Base-by-base conservation (phyloP, 192 early-diverging fungal species). In the Podochytrium sp. region DNA sequence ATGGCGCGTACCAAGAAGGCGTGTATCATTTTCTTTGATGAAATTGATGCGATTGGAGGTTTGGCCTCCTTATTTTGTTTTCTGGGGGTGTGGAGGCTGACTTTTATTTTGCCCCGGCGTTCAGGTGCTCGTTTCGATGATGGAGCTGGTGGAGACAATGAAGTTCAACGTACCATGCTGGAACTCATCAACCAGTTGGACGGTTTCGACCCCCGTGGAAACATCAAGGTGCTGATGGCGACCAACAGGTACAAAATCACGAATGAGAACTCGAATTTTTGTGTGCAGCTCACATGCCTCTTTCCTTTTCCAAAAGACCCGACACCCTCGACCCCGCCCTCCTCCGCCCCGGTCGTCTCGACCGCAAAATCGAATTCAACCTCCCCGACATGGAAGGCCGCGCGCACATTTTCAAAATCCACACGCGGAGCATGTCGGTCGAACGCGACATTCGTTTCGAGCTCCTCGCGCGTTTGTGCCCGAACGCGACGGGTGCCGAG, bases 1-100 rank as follows among this genome's bases (percentile, higher is more conserved):
- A 99, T 99, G 98, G 98, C 98, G 52, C 91, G 97, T 67, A 94
- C 97, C 51, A 98, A 98, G 85, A 99, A 99, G 78, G 98, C 98
- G 1, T 99, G 98, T 80, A 99, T 99, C 74, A 98, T 99, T 75
- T 99, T 99, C 80, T 98, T 99, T 87, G 98, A 99, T 77, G 98
- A 99, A 84, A 89, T 99, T 25, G 98, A 99, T 76, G 98, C 98
- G 40, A 97, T 99, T 78, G 98, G 98, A 75, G 89, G 78, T 84
- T 14, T 23, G n/a, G 33, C 51, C 58, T 5, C 20, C 16, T 37
- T 62, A 41, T 12, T 58, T 79, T 38, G 25, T 65, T 27, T 37
- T 16, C 40, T 40, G 32, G 27, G n/a, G 16, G 16, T 16, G 34
- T 40, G 32, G 27, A 23, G 16, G 16, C 30, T 37, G 62, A 29